Evolutionary conservation across 768 basidiomycete genomes (phyloP).

Genomic region (Udeniomyces megalosporus): DNA sequence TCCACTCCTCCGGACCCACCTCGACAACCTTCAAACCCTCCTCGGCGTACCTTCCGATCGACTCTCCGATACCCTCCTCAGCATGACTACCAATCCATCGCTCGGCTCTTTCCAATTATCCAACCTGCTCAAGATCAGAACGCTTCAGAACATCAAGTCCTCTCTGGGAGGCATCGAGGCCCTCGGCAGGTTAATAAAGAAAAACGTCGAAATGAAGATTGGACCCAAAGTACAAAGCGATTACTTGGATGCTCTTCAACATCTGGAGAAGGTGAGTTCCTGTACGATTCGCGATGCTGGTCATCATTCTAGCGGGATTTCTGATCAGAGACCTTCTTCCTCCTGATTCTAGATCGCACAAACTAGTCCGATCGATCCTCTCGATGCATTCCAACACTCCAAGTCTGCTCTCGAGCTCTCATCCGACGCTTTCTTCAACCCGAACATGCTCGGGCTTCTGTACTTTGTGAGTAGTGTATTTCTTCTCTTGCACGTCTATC

Average conservation of each 20-base stretch:
- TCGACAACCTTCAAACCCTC: constrained; percentile 56
- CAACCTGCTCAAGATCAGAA: constrained; percentile 37
- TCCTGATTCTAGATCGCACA: neutral
- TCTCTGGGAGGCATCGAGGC: constrained; percentile 61
- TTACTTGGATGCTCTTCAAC: constrained; percentile 50
- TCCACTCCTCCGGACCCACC: constrained; percentile 43
- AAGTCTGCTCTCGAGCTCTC: constrained; percentile 47
- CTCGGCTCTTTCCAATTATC: neutral
- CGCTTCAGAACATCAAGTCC: constrained; percentile 49
- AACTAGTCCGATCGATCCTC: constrained; percentile 12
- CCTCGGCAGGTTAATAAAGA: constrained; percentile 65
- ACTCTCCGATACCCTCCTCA: neutral
- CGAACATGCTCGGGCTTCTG: constrained; percentile 82
- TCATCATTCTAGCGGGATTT: neutral
- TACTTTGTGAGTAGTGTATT: constrained; percentile 45
- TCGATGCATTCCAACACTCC: constrained; percentile 41
- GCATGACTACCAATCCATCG: neutral
- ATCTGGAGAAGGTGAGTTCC: constrained; percentile 52
- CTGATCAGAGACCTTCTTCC: neutral
- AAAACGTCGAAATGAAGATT: constrained; percentile 86
- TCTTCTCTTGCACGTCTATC: neutral
- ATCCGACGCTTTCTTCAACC: constrained; percentile 86
- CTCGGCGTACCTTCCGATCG: constrained; percentile 50
- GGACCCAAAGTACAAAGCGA: constrained; percentile 56
- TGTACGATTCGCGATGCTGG: neutral